Evolutionary conservation across 768 basidiomycete species (phyloP).

Genomic region (Leccinum variicolor): DNA sequence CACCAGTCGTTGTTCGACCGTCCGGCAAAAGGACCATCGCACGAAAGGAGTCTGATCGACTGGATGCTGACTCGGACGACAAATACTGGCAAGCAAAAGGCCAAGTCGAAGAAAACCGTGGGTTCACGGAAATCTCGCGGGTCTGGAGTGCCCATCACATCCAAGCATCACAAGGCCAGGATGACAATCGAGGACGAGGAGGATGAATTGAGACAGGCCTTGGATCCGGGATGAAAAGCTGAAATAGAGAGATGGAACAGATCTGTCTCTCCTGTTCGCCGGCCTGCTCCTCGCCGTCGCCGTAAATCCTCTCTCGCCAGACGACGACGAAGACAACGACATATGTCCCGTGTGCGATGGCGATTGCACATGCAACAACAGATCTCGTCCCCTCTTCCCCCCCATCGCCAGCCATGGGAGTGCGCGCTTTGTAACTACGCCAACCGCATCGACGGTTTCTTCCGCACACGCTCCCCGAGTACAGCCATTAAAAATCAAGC

Average conservation of each 20-base stretch:
- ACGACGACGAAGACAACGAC: slow-evolving; percentile 71
- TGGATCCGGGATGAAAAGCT: slow-evolving; percentile 37
- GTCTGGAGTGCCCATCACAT: slow-evolving; percentile 33
- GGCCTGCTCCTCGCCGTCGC: slow-evolving; percentile 41
- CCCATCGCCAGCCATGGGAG: slow-evolving; percentile 31
- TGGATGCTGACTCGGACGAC: slow-evolving; percentile 58
- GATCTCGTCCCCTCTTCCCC: slow-evolving; percentile 31
- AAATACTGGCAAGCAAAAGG: slow-evolving; percentile 12
- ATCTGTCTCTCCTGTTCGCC: slow-evolving; percentile 14
- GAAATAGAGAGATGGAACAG: slow-evolving; percentile 33
- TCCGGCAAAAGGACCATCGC: slow-evolving; percentile 21
- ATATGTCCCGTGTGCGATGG: slow-evolving; percentile 91
- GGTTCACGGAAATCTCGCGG: slow-evolving; percentile 12
- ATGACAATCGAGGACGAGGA: slow-evolving; percentile 46
- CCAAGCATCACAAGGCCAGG: slow-evolving; percentile 18
- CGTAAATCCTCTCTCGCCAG: slow-evolving; percentile 36
- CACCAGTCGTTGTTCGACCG: slow-evolving; percentile 33
- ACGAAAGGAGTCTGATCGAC: slow-evolving; percentile 55
- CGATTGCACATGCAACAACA: slow-evolving; percentile 75
- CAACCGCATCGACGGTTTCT: slow-evolving; percentile 36
- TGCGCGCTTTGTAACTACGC: slow-evolving; percentile 37
- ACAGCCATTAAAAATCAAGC: slow-evolving; percentile 64
- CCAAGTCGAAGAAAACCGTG: slow-evolving; percentile 13
- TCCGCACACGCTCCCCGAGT: slow-evolving; percentile 27
- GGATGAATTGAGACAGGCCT: slow-evolving; percentile 38